Conservation (phyloP, 768 basidiomycete species). For the Gymnopilus junonius region DNA sequence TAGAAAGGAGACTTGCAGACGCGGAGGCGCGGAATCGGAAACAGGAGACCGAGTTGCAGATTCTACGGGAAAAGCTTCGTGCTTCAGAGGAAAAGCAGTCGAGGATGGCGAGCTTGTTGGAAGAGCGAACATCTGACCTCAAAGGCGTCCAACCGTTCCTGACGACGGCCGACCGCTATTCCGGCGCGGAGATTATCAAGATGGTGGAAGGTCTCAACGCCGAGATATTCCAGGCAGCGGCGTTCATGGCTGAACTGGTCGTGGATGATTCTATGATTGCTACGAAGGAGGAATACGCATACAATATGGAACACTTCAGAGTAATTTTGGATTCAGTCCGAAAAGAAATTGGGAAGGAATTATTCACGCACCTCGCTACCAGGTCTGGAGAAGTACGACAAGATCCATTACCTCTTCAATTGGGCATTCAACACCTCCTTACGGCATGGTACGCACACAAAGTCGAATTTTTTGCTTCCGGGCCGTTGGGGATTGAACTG, state of each 20-base stretch:
- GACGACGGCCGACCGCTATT: slow-evolving; percentile 45
- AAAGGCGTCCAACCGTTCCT: slow-evolving; percentile 47
- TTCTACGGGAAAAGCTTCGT: slow-evolving; percentile 16
- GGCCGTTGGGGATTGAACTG: not conserved
- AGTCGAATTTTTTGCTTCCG: not conserved
- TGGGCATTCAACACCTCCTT: not conserved
- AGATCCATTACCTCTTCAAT: not conserved
- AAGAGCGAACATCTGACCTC: slow-evolving; percentile 42
- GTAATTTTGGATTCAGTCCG: not conserved
- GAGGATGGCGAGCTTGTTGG: slow-evolving; percentile 23
- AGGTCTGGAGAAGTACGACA: not conserved
- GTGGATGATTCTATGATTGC: slow-evolving; percentile 13
- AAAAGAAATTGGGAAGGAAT: not conserved
- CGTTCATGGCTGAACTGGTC: slow-evolving; percentile 44
- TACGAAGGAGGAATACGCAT: not conserved
- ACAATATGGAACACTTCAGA: not conserved
- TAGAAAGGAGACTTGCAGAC: not conserved
- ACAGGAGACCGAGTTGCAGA: slow-evolving; percentile 10
- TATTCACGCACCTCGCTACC: not conserved
- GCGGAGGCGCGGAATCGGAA: slow-evolving; percentile 3
- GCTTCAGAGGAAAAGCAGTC: slow-evolving; percentile 22
- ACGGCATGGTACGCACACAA: not conserved
- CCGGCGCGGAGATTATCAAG: slow-evolving; percentile 46
- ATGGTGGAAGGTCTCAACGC: slow-evolving; percentile 46
- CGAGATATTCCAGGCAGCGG: slow-evolving; percentile 51